Conservation (phyloP, 352 stramenopile species). For the Phytophthora cajani region DNA sequence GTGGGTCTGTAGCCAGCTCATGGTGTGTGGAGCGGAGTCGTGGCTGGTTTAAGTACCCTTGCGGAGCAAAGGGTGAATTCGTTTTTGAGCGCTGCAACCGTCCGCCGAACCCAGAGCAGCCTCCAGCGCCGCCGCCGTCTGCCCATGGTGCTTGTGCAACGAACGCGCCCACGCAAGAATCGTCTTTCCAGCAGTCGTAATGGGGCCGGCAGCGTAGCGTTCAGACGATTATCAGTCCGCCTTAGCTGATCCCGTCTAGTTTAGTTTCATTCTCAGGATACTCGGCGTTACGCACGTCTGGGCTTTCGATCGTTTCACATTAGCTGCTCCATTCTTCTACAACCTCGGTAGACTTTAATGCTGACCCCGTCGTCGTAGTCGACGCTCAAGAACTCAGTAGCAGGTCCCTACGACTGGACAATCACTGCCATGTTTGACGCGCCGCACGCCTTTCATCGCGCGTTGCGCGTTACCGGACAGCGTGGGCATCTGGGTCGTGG, state of each 20-base stretch:
- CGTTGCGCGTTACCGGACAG: constrained; percentile 12
- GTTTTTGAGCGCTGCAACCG: constrained; percentile 24
- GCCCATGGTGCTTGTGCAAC: constrained; percentile 2
- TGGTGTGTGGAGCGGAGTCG: constrained; percentile 19
- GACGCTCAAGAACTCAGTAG: not conserved
- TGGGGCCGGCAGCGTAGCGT: constrained; percentile 10
- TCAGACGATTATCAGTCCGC: not conserved
- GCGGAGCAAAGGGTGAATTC: constrained; percentile 28
- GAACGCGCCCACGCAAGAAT: constrained; percentile 19
- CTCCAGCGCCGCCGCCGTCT: not conserved
- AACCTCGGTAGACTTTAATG: constrained; percentile 7
- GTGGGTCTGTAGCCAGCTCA: constrained; percentile 70
- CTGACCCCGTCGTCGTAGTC: constrained; percentile 7
- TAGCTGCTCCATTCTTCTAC: constrained; percentile 15
- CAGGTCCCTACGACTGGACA: constrained; percentile 12
- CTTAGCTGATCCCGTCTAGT: constrained; percentile 22
- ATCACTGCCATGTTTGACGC: constrained; percentile 2
- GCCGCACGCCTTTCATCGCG: constrained; percentile 19
- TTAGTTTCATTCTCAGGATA: constrained; percentile 19
- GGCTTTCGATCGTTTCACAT: constrained; percentile 16
- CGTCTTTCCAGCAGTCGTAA: constrained; percentile 28
- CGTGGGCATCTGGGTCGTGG: constrained; percentile 3
- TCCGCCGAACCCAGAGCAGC: not conserved
- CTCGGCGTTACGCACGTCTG: constrained; percentile 27
- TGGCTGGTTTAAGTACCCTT: constrained; percentile 17